Base-by-base conservation (phyloP, 2,329 filamentous ascomycete genomes). In the Penicillium palitans region DNA sequence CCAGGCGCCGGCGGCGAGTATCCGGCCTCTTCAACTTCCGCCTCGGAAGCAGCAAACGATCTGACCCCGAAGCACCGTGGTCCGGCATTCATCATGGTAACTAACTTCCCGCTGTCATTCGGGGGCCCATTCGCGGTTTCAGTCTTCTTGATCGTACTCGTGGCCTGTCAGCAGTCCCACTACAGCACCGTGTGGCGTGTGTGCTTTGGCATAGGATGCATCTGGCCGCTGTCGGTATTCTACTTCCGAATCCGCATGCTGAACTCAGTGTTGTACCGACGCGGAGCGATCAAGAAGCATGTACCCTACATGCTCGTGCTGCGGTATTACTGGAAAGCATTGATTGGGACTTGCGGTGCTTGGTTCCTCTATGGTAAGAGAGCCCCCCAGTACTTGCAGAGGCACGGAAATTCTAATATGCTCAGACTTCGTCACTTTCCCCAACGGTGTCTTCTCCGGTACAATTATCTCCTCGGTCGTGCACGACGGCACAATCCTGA, bases 181-280 rank as follows among this genome's bases (percentile, higher is more conserved):
- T 66, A 73, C 68, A 70, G 66, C 46, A 79, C 76, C 2, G 74
- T 81, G 8, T 81, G 80, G 79, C 74, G 79, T 4, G 77, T 81
- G 2, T 81, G 79, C 63, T 80, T 81, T 55, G 80, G 76, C 6
- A 78, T 82, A 44, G 80, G 79, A 24, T 77, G 78, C 39, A 62
- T 81, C 42, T 72, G 83, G 17, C 83, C 83, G 0, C 70, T 85
- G 9, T 78, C 79, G 2, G 76, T 85, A 42, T 83, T 85, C 57
- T 84, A 84, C 68, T 83, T 85, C 59, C 81, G 83, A 15, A 69
- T 85, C 41, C 81, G 76, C 61, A 81, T 81, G 76, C 71, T 81
- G 48, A 84, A 79, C 70, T 84, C 73, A 48, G 80, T 73, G 66
- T 80, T 81, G 12, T 83, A 81, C 61, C 78, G 78, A 27, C 79